A percentile compares a stretch with the other conserved stretches of the same genome.
These are phyloP conservation scores for Pseudotsuga menziesii DNA, from an alignment of 75 land plant species.

Conservation along the genomic window DNA sequence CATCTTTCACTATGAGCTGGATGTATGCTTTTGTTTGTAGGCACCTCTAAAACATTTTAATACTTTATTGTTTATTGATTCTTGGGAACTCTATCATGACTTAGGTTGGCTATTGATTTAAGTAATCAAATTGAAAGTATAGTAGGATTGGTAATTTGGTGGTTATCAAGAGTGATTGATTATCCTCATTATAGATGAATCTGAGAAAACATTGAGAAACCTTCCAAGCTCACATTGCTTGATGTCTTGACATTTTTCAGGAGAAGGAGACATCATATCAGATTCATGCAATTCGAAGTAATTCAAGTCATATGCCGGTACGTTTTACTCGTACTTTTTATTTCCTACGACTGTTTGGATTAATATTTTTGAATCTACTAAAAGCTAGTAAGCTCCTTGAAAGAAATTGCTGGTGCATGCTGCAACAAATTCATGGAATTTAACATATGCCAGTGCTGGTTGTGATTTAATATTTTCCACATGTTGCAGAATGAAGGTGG, in stretches of 20 bases:
- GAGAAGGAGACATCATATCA: background rate
- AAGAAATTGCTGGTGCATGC: background rate
- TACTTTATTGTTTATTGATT: background rate
- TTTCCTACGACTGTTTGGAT: background rate
- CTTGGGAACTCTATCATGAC: background rate
- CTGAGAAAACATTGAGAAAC: background rate
- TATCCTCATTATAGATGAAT: background rate
- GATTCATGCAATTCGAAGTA: background rate
- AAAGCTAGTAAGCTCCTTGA: background rate
- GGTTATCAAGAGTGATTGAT: background rate
- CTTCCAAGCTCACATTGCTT: background rate
- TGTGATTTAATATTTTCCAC: background rate
- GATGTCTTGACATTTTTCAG: background rate
- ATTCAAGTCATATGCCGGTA: background rate
- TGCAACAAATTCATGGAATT: background rate
- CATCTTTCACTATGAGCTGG: background rate
- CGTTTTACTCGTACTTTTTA: background rate
- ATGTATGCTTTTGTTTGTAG: background rate
- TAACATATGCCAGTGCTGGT: background rate
- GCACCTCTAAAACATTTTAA: background rate
- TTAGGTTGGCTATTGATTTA: background rate
- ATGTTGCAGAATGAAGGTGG: conserved; percentile 15
- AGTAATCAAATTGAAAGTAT: background rate
- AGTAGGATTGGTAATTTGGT: background rate
- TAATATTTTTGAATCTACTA: background rate